Evolutionary conservation across 768 basidiomycete genomes (phyloP), one percentile per base, ranked within the genome.

Genomic region (Pulveroboletus sp.): DNA sequence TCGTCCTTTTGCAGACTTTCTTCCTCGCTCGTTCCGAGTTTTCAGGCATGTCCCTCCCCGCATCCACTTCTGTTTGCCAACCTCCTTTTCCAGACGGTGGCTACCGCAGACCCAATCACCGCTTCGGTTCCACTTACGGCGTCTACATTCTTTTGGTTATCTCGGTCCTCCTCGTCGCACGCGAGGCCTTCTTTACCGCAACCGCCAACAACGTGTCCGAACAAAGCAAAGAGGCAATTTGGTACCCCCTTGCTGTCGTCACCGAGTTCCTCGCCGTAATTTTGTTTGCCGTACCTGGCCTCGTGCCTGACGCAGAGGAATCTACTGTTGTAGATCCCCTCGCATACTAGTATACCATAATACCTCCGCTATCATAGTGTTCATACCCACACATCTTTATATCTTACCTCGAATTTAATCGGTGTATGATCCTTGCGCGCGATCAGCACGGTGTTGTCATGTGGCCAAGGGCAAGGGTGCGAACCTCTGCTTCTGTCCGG

Each of bases 161-260:
- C 8, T 49, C 55, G 2, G 4, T 58, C 27, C 55, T 67, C 26
- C 63, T 68, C 20, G 44, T 72, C 39, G 53, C 42, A 1, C 63
- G 66, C 19, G 63, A 70, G 42, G 53, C 56, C 40, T 70, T 71
- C 60, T 61, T 68, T 22, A 43, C 61, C 50, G 65, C 60, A 6
- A 69, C 64, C 6, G 43, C 45, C 23, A 32, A 34, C 41, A 34
- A 62, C 1, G 2, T 20, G 2, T n/a, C 41, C 0, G 14, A 40
- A 4, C 66, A 70, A 43, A 57, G 61, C 35, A 57, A 64, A 14
- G 68, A 71, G 37, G 53, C 46, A 1, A 27, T 68, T 8, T 70
- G 67, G 62, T 71, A 69, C 32, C 68, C 70, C 4, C 54, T 72
- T 24, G 30, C 63, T 19, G 71, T 52, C 2, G 43, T 65, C 13